These are phyloP conservation scores for Beauveria brongniartii DNA, from an alignment of 2,329 filamentous ascomycete species.

Conservation along the genomic window DNA sequence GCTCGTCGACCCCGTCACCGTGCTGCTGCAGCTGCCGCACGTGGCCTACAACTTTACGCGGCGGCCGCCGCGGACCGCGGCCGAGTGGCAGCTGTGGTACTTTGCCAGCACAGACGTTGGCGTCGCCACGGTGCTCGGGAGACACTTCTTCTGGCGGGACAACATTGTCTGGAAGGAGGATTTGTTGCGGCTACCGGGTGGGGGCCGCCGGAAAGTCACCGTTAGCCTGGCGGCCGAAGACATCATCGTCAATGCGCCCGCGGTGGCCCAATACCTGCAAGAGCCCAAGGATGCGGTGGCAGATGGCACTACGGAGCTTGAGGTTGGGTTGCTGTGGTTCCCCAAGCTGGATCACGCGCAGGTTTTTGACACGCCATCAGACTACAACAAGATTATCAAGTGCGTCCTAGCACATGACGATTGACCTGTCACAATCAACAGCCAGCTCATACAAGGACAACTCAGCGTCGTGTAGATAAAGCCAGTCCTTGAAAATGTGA, in stretches of 20 bases:
- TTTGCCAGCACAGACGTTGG: slow-evolving; percentile 62
- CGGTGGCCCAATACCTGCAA: slow-evolving; percentile 48
- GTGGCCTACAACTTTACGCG: slow-evolving; percentile 65
- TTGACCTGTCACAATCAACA: slow-evolving; percentile 5
- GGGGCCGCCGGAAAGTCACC: slow-evolving; percentile 34
- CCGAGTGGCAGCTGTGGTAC: slow-evolving; percentile 63
- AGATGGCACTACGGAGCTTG: slow-evolving; percentile 18
- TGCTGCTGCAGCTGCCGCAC: slow-evolving; percentile 60
- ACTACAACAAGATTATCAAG: slow-evolving; percentile 22
- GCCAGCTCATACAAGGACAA: not conserved
- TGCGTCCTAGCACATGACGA: slow-evolving; percentile 17
- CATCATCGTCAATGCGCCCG: slow-evolving; percentile 54
- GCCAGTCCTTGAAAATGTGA: not conserved
- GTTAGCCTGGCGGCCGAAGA: slow-evolving; percentile 53
- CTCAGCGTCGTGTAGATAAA: not conserved
- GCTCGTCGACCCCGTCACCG: slow-evolving; percentile 54
- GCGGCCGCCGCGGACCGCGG: slow-evolving; percentile 45
- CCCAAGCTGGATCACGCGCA: slow-evolving; percentile 56
- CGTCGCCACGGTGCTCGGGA: slow-evolving; percentile 53
- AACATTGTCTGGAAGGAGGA: slow-evolving; percentile 66
- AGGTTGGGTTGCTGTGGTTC: slow-evolving; percentile 53
- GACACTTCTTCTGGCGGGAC: slow-evolving; percentile 65
- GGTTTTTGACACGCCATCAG: slow-evolving; percentile 38
- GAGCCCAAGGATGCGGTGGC: slow-evolving; percentile 11
- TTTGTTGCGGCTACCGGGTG: slow-evolving; percentile 27